These are phyloP conservation scores for Croton laevigatus DNA, from an alignment of 441 rosid species.

Conservation along the genomic window DNA sequence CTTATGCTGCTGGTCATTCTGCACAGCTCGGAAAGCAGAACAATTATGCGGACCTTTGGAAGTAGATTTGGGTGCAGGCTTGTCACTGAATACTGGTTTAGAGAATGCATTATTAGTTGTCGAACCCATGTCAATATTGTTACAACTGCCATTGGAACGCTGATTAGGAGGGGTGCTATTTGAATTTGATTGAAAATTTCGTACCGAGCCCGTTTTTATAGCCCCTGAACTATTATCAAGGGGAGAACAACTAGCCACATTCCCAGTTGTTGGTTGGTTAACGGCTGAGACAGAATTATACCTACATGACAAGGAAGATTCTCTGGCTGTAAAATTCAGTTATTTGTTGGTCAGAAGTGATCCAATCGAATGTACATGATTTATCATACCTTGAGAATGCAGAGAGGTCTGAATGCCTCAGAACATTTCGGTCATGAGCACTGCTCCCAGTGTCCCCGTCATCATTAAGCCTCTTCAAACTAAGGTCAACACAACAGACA, in stretches of 20 bases:
- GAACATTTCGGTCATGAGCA: slow-evolving; percentile 33
- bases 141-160: slow-evolving; percentile 40
- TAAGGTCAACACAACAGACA: slow-evolving; percentile 36
- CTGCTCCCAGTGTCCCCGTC: slow-evolving; percentile 25
- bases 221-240: slow-evolving; percentile 41
- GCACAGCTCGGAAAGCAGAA: slow-evolving; percentile 34
- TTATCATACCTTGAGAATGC: slow-evolving; percentile 48
- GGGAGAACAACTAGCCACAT: slow-evolving; percentile 42
- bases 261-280: slow-evolving; percentile 37
- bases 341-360: not conserved
- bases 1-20: slow-evolving; percentile 22
- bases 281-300: slow-evolving; percentile 37
- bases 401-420: slow-evolving; percentile 46
- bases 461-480: slow-evolving; percentile 40
- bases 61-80: slow-evolving; percentile 27
- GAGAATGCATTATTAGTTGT: slow-evolving; percentile 32
- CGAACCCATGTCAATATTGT: slow-evolving; percentile 40
- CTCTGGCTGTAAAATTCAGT: slow-evolving; percentile 4
- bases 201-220: slow-evolving; percentile 31
- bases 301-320: slow-evolving; percentile 30
- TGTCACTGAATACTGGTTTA: slow-evolving; percentile 26
- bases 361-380: not conserved
- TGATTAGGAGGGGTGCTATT: slow-evolving; percentile 35
- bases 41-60: slow-evolving; percentile 29
- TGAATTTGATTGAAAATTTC: slow-evolving; percentile 35